Base-by-base conservation (phyloP, 2,329 filamentous ascomycete genomes). In the Fonsecaea erecta region DNA sequence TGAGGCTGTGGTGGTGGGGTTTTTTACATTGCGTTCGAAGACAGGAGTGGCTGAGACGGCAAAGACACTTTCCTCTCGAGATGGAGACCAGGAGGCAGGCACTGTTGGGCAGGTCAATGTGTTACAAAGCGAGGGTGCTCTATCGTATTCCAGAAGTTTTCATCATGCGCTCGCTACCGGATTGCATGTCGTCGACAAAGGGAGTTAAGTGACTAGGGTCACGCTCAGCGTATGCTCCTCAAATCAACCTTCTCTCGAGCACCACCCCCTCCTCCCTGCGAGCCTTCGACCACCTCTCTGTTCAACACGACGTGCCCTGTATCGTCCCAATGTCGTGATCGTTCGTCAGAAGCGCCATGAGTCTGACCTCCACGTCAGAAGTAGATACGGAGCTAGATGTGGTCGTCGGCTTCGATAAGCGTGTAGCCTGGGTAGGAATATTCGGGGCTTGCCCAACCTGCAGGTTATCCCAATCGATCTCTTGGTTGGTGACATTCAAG, bases 31-130 rank as follows among this genome's bases (percentile, higher is more conserved):
- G 24, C 83, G 84, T 12, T 81, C 80, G 1, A 83, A 81, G 28
- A 89, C 82, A 21, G 88, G 77, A 21, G 86, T 84, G 71, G 85
- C 81, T 68, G 82, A 83, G 62, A 88, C 76, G 26, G 73, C 68
- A 57, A 81, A 74, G n/a, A 74, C 59, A 60, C 72, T 73, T 70
- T 75, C 74, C 18, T 73, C 72, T 14, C 70, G 68, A 9, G 72
- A 71, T 11, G 66, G 65, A 26, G 73, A 73, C 56, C 70, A 64
- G 26, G 71, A 72, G 52, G 62, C 26, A 11, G 62, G 34, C 66
- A 71, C 70, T 12, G 40, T 48, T 34, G 53, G 4, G 43, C 24
- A 18, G 7, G 43, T 11, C 12, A 6, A 6, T 46, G 40, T 46
- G 21, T 5, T 9, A 5, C 11, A 12, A 48, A n/a, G n/a, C 16